Conservation (phyloP, 768 basidiomycete genomes). For the Xerocomus potaroensis region DNA sequence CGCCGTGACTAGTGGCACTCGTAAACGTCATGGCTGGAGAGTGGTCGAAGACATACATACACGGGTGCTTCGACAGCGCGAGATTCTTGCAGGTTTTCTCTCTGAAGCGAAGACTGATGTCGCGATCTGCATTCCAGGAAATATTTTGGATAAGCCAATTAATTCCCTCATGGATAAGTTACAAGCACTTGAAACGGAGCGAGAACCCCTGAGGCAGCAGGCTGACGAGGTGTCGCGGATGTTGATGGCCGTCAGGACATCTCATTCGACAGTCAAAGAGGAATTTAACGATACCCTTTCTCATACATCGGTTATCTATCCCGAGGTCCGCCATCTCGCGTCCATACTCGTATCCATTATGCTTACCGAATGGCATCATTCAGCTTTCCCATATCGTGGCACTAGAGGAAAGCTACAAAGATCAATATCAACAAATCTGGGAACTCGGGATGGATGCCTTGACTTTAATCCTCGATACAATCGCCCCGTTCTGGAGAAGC, state of each 20-base stretch:
- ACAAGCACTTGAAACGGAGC: slow-evolving; percentile 45
- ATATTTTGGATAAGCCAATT: slow-evolving; percentile 54
- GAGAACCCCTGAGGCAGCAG: slow-evolving; percentile 40
- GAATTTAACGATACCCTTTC: slow-evolving; percentile 63
- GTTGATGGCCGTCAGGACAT: slow-evolving; percentile 49
- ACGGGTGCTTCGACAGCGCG: slow-evolving; percentile 58
- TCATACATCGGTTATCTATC: slow-evolving; percentile 72
- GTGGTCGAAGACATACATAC: slow-evolving; percentile 74
- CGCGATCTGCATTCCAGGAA: slow-evolving; percentile 24
- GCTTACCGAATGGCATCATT: slow-evolving; percentile 5
- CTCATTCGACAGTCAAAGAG: slow-evolving; percentile 54
- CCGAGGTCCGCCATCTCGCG: slow-evolving; percentile 49
- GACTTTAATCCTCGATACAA: slow-evolving; percentile 69
- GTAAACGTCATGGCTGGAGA: slow-evolving; percentile 58
- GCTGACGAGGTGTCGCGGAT: slow-evolving; percentile 47
- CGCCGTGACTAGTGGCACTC: slow-evolving; percentile 64
- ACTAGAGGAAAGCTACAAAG: slow-evolving; percentile 73
- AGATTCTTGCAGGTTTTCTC: slow-evolving; percentile 48
- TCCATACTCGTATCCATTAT: background rate
- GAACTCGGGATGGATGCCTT: slow-evolving; percentile 76
- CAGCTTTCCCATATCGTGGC: slow-evolving; percentile 69
- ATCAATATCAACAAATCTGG: slow-evolving; percentile 79
- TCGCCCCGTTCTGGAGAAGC: slow-evolving; percentile 76
- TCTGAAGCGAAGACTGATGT: slow-evolving; percentile 9
- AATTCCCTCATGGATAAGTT: slow-evolving; percentile 46